These are phyloP conservation scores for Noccaea caerulescens DNA, from an alignment of 345 rosid genomes.

Conservation along the genomic window DNA sequence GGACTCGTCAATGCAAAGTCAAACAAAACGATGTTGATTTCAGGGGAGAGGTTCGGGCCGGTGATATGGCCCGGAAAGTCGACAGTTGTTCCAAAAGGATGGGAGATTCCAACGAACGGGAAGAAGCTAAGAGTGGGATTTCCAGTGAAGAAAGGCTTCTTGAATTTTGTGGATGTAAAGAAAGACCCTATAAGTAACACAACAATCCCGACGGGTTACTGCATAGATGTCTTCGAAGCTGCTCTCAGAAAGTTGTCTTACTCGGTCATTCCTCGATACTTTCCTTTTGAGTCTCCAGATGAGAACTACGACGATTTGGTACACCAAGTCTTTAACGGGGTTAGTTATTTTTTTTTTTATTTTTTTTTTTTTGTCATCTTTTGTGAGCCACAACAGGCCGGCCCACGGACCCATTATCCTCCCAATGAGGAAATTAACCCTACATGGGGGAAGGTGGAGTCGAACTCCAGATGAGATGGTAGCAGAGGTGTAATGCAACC, in stretches of 20 bases:
- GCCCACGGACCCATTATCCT: no score
- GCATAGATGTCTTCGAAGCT: conserved; percentile 44
- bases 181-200: background rate
- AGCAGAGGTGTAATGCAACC: no score
- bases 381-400: no score
- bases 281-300: background rate
- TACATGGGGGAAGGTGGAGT: no score
- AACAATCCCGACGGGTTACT: conserved; percentile 35
- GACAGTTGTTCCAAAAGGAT: conserved; percentile 39
- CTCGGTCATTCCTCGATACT: conserved; percentile 39
- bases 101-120: conserved; percentile 44
- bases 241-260: conserved; percentile 37
- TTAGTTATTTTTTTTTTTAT: conserved; percentile 34
- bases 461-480: no score
- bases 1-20: conserved; percentile 22
- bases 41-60: background rate
- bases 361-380: no score
- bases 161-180: conserved; percentile 32
- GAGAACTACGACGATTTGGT: conserved; percentile 47
- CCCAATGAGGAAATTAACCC: no score
- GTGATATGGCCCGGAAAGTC: conserved; percentile 56
- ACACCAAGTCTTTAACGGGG: conserved; percentile 47
- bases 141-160: conserved; percentile 43
- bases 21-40: background rate
- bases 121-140: conserved; percentile 51